Conservation (phyloP, 2,329 filamentous ascomycete genomes). For the Tolypocladium paradoxum region DNA sequence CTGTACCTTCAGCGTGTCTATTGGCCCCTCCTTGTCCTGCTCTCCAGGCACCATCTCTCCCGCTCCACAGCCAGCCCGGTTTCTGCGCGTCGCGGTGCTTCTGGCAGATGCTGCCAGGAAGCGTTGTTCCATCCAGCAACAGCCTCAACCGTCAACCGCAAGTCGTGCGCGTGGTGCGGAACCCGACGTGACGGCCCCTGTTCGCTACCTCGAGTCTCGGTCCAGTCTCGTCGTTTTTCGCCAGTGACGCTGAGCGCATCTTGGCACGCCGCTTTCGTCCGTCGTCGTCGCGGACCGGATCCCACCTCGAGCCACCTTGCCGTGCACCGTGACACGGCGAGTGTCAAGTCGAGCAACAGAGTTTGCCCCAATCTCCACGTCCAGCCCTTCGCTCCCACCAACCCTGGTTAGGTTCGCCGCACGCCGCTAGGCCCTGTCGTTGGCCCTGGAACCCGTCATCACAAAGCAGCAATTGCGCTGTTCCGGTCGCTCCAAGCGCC, state of each 20-base stretch:
- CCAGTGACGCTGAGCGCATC: neutral
- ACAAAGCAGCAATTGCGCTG: neutral
- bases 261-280: neutral
- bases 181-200: neutral
- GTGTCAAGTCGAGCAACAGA: conserved; percentile 5
- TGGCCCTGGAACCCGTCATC: neutral
- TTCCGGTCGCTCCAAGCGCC: neutral
- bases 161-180: neutral
- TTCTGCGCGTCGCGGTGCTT: neutral
- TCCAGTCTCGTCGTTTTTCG: neutral
- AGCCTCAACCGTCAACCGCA: neutral
- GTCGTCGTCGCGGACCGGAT: neutral
- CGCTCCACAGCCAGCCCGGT: neutral
- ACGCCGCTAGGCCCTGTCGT: neutral
- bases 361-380: conserved; percentile 8
- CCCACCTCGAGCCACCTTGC: neutral
- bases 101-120: neutral
- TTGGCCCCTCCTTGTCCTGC: neutral
- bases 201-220: neutral
- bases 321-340: neutral
- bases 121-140: neutral
- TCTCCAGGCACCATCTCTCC: too few species aligned
- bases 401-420: neutral
- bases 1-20: too few species aligned
- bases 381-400: conserved; percentile 2